Evolutionary conservation across 1,284 basidiomycete species (phyloP), one percentile per base, ranked within the genome.

Genomic region (Termitomyces sp.): DNA sequence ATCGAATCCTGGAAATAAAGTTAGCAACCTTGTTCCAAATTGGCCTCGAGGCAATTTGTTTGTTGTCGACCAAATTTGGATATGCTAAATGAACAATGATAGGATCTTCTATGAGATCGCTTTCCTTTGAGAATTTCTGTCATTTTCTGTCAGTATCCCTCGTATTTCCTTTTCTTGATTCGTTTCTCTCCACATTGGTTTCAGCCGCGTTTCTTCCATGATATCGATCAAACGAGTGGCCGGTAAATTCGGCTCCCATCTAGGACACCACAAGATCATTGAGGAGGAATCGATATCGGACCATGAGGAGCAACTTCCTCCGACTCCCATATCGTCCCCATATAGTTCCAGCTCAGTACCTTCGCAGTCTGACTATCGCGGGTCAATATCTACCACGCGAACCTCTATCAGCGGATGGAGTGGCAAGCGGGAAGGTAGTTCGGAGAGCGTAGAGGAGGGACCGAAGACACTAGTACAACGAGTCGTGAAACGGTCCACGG

Each of bases 381-480:
- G 76, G 5, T 87, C 84, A 2, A 78, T 86, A 65, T 87, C 85
- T 0, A 86, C 84, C 0, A 72, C 79, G 53, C 70, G 81, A 44
- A 86, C 84, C 0, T 84, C 83, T 1, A 59, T 75, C 31, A 85
- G 82, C 50, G 76, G 75, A 38, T 74, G 71, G 66, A 79, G 76
- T 30, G 51, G 54, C 65, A 72, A 71, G 55, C 69, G 67, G 24
- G 68, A 69, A n/a, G 75, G 75, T 59, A 68, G 68, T 59, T 62
- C 72, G 58, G 71, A 73, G 41, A 67, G 67, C 10, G 63, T 65
- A 5, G 71, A 70, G 48, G 69, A 70, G 55, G 65, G 68, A 33
- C 30, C 34, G 57, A 65, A 57, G 50, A 58, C 57, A n/a, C 44
- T 52, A 8, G 36, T 42, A 13, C 57, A 64, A 21, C 58, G 62